A percentile compares a stretch with the other conserved stretches of the same genome.
Evolutionary conservation across 106 monocot species (phyloP).

Genomic region (Dioscorea alata): DNA sequence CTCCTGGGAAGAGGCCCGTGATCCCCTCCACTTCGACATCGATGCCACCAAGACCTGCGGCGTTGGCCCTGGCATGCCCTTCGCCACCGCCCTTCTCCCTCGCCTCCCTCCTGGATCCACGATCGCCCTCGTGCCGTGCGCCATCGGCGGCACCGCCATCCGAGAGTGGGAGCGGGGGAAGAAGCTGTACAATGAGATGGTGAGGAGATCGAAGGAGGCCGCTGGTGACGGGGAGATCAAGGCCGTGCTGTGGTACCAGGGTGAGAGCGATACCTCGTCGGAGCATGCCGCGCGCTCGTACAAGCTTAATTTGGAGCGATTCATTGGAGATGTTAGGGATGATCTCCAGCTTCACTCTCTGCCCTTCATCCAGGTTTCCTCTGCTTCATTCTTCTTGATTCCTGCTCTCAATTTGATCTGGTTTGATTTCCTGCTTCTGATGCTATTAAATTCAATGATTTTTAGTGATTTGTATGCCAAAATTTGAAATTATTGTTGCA

Average conservation of each 20-base stretch:
- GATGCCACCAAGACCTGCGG: constrained; percentile 59
- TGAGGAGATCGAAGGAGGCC: constrained; percentile 40
- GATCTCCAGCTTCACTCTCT: constrained; percentile 51
- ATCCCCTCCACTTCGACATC: constrained; percentile 71
- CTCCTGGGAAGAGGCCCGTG: constrained; percentile 51
- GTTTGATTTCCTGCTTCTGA: too few relatives aligned
- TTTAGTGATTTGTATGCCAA: too few relatives aligned
- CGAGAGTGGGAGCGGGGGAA: constrained; percentile 42
- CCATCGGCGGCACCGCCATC: constrained; percentile 64
- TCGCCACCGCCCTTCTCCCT: constrained; percentile 46
- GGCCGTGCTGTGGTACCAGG: constrained; percentile 83
- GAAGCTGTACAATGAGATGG: constrained; percentile 44
- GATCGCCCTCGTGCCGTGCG: constrained; percentile 66
- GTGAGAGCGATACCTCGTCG: constrained; percentile 68
- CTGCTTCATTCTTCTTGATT: too few relatives aligned
- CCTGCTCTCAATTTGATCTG: too few relatives aligned
- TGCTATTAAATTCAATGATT: too few relatives aligned
- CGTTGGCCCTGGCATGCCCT: constrained; percentile 72
- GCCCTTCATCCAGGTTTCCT: constrained; percentile 54
- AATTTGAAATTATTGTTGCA: too few relatives aligned
- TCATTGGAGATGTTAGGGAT: constrained; percentile 37
- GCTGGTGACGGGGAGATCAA: constrained; percentile 27
- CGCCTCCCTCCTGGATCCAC: background rate
- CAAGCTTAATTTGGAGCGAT: constrained; percentile 39
- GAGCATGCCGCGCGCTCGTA: constrained; percentile 29